Percentiles rank a stretch among this genome's conserved stretches.
Evolutionary conservation across 805 yeast species (phyloP).

Genomic region (Metschnikowia shivogae): DNA sequence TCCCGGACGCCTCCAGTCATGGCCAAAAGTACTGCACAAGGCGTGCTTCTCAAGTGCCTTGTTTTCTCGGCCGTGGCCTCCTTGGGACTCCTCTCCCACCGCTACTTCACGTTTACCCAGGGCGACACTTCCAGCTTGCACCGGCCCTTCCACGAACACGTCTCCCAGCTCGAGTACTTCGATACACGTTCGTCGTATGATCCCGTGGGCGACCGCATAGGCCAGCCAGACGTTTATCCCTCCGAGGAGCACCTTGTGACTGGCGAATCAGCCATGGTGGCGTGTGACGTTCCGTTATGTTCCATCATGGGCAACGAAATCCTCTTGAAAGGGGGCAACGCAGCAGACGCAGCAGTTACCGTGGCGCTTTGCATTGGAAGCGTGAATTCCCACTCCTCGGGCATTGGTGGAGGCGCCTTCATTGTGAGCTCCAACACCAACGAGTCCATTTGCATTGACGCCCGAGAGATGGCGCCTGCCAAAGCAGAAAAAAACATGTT

Average conservation of each 20-base stretch:
- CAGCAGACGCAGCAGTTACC: slow-evolving; percentile 92
- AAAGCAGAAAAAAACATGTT: slow-evolving; percentile 64
- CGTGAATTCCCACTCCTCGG: slow-evolving; percentile 76
- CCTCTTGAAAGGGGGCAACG: slow-evolving; percentile 60
- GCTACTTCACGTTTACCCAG: neutral
- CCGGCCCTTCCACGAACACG: slow-evolving; percentile 1
- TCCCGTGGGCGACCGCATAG: slow-evolving; percentile 19
- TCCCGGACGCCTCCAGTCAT: too few relatives aligned
- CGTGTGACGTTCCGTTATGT: slow-evolving; percentile 61
- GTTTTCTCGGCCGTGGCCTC: neutral
- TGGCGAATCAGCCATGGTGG: slow-evolving; percentile 57
- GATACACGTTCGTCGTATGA: slow-evolving; percentile 4
- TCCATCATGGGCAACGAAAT: slow-evolving; percentile 60
- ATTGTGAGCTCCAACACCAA: slow-evolving; percentile 39
- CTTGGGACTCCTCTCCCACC: neutral
- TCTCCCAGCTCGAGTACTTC: neutral
- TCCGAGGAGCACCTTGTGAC: slow-evolving; percentile 30
- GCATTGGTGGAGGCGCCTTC: slow-evolving; percentile 92
- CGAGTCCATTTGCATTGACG: slow-evolving; percentile 65
- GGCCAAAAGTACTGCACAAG: too few relatives aligned
- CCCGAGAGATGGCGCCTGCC: slow-evolving; percentile 83
- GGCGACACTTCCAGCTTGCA: neutral
- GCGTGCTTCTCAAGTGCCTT: neutral
- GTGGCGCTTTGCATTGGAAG: slow-evolving; percentile 86
- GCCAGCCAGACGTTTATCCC: slow-evolving; percentile 44